Base-by-base conservation (phyloP, 2,329 filamentous ascomycete genomes). In the Phialemonium atrogriseum region DNA sequence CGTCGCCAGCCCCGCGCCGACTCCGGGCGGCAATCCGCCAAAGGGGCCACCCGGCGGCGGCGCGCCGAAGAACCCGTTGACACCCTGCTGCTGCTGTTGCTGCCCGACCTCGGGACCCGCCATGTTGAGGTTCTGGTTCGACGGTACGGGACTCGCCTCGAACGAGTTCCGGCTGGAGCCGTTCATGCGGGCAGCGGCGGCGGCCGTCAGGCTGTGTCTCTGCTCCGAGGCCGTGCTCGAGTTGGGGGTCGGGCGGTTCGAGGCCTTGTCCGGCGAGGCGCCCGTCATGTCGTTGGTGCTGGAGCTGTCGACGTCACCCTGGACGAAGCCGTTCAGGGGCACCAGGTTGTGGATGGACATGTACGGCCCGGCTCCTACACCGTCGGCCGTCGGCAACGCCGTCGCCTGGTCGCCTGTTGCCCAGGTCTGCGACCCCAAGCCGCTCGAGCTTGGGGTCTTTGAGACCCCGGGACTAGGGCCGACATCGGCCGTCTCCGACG, bases 191-290 rank as follows among this genome's bases (percentile, higher is more conserved):
- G 54, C 54, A 3, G 46, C 17, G 47, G 40, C 39, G 42, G 51
- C 30, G n/a, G n/a, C n/a, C n/a, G n/a, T n/a, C 34, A 49, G 37
- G 13, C 25, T 42, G 15, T 36, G 28, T 14, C 34, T 33, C 15
- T 57, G 49, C n/a, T 70, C 66, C 2, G 66, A 68, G 2, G 59
- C 51, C 6, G 55, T 57, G 44, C 68, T 74, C 4, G 74, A 78
- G 43, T 71, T 77, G 4, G 74, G 74, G 9, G 74, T 78, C 14
- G 65, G 70, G n/a, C 68, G 58, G 38, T 63, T 71, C 3, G 72
- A 75, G 6, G 58, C 60, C 14, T 58, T 60, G 12, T 70, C 68
- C 3, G 69, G 62, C 0, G 70, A 73, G 4, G 54, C 58, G 20
- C 39, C 44, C 1, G 64, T 67, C 34, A 64, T 47, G 24, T 69